Conservation (phyloP, 345 rosid species). For the Nephelium lappaceum region DNA sequence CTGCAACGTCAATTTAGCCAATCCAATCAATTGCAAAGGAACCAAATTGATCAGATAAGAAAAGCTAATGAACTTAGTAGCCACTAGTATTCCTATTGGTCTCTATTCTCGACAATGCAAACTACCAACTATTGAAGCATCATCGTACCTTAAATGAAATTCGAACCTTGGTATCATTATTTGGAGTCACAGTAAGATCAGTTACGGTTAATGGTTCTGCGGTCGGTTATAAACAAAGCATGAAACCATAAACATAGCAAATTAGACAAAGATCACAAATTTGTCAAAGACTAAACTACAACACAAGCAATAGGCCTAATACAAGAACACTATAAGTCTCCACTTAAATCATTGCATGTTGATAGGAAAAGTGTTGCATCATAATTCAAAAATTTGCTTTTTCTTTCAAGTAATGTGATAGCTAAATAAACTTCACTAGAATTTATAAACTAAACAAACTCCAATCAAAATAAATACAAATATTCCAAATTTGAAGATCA, state of each 20-base stretch:
- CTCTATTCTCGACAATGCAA: conserved; percentile 4
- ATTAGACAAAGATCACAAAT: neutral
- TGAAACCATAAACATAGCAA: neutral
- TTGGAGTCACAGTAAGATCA: conserved; percentile 41
- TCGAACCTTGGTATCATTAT: conserved; percentile 39
- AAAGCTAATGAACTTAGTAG: neutral
- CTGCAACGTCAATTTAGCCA: conserved; percentile 31
- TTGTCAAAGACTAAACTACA: neutral
- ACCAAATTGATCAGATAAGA: neutral
- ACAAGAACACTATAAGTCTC: neutral
- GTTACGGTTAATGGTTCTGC: conserved; percentile 54
- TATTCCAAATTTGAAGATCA: neutral
- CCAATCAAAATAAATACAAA: neutral
- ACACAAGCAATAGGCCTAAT: neutral
- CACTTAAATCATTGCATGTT: neutral
- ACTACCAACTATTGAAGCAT: neutral
- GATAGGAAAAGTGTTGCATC: neutral
- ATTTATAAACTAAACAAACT: neutral
- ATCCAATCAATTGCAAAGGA: neutral
- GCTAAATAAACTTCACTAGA: neutral
- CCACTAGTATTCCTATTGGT: conserved; percentile 4
- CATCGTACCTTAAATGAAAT: conserved; percentile 54
- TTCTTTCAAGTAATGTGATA: neutral
- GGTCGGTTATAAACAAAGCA: conserved; percentile 8
- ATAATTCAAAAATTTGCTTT: neutral